Conservation (phyloP, 1,284 basidiomycete species). For the Trichosporon sp. region DNA sequence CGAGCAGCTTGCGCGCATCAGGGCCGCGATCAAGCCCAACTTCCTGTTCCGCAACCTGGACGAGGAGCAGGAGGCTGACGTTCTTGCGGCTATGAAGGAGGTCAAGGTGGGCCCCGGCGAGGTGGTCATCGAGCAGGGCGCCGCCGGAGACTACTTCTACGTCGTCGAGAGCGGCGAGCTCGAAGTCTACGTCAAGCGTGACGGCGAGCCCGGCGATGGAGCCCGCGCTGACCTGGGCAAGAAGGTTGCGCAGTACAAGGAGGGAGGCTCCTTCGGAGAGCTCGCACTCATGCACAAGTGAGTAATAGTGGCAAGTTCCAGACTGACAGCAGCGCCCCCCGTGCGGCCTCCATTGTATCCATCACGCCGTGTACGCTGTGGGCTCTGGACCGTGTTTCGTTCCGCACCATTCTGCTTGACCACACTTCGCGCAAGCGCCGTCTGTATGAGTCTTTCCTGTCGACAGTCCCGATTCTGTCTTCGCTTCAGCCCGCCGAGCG, state of each 20-base stretch:
- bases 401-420: constrained; percentile 84
- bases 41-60: constrained; percentile 96
- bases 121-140: constrained; percentile 93
- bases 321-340: constrained; percentile 65
- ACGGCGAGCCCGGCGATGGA: constrained; percentile 59
- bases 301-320: constrained; percentile 28
- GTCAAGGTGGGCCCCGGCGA: constrained; percentile 70
- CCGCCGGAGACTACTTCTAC: constrained; percentile 96
- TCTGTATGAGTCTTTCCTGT: constrained; percentile 94
- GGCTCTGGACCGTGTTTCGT: constrained; percentile 95
- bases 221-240: constrained; percentile 64
- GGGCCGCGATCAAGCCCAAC: constrained; percentile 80
- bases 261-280: constrained; percentile 91
- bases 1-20: constrained; percentile 85
- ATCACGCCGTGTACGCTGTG: constrained; percentile 83
- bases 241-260: constrained; percentile 80
- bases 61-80: constrained; percentile 90
- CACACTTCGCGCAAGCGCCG: constrained; percentile 80
- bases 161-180: constrained; percentile 89
- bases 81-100: constrained; percentile 95
- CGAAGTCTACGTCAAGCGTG: constrained; percentile 76
- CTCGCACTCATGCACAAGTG: constrained; percentile 94
- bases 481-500: constrained; percentile 83
- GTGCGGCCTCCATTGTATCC: constrained; percentile 89
- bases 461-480: constrained; percentile 84